Conservation (phyloP, 2,329 filamentous ascomycete genomes). For the Cercospora zeae-maydis region DNA sequence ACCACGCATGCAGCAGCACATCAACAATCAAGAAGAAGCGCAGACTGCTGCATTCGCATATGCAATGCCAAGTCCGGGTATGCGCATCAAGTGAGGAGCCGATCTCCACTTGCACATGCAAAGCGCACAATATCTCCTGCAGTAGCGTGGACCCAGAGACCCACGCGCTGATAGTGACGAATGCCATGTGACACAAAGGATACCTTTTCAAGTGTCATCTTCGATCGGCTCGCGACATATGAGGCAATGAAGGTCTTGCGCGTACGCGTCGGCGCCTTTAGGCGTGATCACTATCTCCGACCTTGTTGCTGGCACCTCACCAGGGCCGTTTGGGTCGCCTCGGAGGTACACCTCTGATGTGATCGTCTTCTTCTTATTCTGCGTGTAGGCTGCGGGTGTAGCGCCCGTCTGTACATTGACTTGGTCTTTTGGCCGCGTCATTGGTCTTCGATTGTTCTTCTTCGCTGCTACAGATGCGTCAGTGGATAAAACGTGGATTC, state of each 20-base stretch:
- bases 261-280: slow-evolving; percentile 22
- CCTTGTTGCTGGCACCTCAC: slow-evolving; percentile 16
- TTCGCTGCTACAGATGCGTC: slow-evolving; percentile 15
- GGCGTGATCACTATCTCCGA: slow-evolving; percentile 33
- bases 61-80: background rate
- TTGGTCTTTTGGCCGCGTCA: slow-evolving; percentile 9
- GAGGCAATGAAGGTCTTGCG: slow-evolving; percentile 31
- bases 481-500: background rate
- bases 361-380: slow-evolving; percentile 15
- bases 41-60: background rate
- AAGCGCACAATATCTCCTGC: slow-evolving; percentile 6
- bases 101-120: background rate
- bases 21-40: background rate
- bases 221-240: slow-evolving; percentile 28
- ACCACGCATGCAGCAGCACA: background rate
- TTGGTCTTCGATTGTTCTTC: slow-evolving; percentile 4
- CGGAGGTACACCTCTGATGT: slow-evolving; percentile 30
- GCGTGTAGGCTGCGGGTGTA: background rate
- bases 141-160: background rate
- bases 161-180: background rate
- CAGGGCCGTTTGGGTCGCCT: slow-evolving; percentile 17
- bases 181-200: background rate
- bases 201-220: slow-evolving; percentile 18
- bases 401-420: slow-evolving; percentile 11
- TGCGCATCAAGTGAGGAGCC: background rate